phyloP scores from a whole-genome alignment of 148 eudicot genomes.

The Polygonum aviculare region DNA sequence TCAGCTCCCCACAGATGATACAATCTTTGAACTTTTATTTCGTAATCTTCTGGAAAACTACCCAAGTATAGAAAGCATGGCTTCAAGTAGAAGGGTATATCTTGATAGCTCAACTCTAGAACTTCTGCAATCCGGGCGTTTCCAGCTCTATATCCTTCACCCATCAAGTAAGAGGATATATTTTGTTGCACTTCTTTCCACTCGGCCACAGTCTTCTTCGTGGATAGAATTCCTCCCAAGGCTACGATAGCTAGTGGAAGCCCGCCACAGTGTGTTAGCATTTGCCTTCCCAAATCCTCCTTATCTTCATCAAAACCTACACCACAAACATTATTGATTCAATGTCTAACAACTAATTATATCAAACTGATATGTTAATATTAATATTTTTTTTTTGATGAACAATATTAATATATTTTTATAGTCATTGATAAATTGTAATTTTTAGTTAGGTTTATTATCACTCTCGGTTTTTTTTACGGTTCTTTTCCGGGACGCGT shows the following conservation, averaged over 20 bases:
- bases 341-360: too few relatives aligned
- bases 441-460: too few relatives aligned
- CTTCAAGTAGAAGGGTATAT: constrained; percentile 3
- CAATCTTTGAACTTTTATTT: background rate
- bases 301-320: background rate
- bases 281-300: background rate
- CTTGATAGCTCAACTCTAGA: constrained; percentile 8
- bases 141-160: background rate
- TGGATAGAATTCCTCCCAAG: constrained; percentile 9
- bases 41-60: constrained; percentile 14
- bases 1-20: constrained; percentile 15
- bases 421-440: too few relatives aligned
- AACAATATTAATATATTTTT: too few relatives aligned
- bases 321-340: background rate
- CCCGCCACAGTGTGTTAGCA: constrained; percentile 10
- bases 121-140: background rate
- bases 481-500: too few relatives aligned
- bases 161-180: background rate
- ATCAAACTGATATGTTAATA: too few relatives aligned
- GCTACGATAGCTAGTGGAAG: constrained; percentile 10
- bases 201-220: background rate
- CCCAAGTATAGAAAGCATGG: constrained; percentile 12
- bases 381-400: too few relatives aligned
- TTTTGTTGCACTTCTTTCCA: constrained; percentile 2
- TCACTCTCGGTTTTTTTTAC: too few relatives aligned